Evolutionary conservation across 352 stramenopile species (phyloP), one percentile per base, ranked within the genome.

Genomic region (Pythium insidiosum): DNA sequence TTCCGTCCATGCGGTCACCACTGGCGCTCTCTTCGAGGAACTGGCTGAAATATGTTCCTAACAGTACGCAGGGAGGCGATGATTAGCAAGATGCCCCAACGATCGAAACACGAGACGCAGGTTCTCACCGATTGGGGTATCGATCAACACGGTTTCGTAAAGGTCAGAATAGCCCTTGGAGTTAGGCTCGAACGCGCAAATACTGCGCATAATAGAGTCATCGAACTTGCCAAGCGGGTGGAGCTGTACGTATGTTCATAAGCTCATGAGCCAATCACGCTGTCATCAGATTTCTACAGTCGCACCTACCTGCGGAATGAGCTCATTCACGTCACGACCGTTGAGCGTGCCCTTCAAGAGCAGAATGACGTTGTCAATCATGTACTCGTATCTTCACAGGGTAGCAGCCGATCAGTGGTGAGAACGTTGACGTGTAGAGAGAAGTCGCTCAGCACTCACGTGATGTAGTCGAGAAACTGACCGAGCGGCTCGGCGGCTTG

Each of bases 351-450:
- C 95, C 63, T 99, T 99, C 42, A 99, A 83, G 22, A 99, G 75
- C 28, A 99, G 74, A 68, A 99, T 99, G 40, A 99, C 85, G 63
- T 99, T 99, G 66, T 99, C 96, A 67, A 99, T 99, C 96, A 99
- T 99, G 77, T 99, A 99, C 74, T 99, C 96, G 75, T 80, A 88
- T 60, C 71, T 94, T 73, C 33, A 9, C 28, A 33, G 60, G 74
- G 5, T 35, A 7, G 19, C 16, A 50, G 19, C 40, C 3, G 19
- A 36, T 48, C 29, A 43, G 21, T 18, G 24, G 11, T 30, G 18
- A 56, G 16, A 6, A 35, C 12, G 33, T 19, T 22, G 13, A 31
- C 24, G 20, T 36, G 25, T 20, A 25, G 19, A 36, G 26, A 16
- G n/a, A 47, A 51, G 24, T 12, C 12, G 15, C 11, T 25, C 26